phyloP scores from a whole-genome alignment of 2,329 filamentous ascomycete genomes.

The Xylaria sp. region DNA sequence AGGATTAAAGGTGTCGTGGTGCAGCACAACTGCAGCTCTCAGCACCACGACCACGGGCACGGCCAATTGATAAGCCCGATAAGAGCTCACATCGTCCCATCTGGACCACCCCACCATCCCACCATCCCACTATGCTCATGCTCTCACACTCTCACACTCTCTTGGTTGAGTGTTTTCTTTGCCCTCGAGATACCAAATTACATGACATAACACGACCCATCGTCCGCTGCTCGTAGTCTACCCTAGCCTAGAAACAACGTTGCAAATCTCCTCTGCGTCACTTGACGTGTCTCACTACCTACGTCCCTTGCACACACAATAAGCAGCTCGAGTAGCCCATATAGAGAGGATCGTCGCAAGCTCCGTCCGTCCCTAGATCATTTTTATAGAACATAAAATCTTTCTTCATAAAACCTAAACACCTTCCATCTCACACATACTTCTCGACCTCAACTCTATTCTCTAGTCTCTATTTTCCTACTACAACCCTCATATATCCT shows the following conservation, averaged over 20 bases:
- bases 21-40: slow-evolving; percentile 28
- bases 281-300: slow-evolving; percentile 18
- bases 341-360: neutral
- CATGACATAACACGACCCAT: slow-evolving; percentile 27
- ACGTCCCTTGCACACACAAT: neutral
- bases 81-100: slow-evolving; percentile 38
- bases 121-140: slow-evolving; percentile 1
- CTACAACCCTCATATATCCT: neutral
- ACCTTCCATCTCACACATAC: neutral
- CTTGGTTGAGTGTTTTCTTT: slow-evolving; percentile 25
- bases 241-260: slow-evolving; percentile 32
- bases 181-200: slow-evolving; percentile 22
- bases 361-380: neutral
- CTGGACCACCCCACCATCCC: slow-evolving; percentile 23
- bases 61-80: slow-evolving; percentile 38
- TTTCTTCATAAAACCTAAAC: neutral
- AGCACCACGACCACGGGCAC: slow-evolving; percentile 29
- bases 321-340: slow-evolving; percentile 14
- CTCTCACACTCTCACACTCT: neutral
- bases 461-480: neutral
- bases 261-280: slow-evolving; percentile 11
- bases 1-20: neutral
- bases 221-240: slow-evolving; percentile 4
- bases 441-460: slow-evolving; percentile 4
- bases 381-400: neutral